A percentile compares a stretch with the other conserved stretches of the same genome.
Evolutionary conservation across 805 yeast genomes (phyloP).

Genomic region (Pichia ethanolica): DNA sequence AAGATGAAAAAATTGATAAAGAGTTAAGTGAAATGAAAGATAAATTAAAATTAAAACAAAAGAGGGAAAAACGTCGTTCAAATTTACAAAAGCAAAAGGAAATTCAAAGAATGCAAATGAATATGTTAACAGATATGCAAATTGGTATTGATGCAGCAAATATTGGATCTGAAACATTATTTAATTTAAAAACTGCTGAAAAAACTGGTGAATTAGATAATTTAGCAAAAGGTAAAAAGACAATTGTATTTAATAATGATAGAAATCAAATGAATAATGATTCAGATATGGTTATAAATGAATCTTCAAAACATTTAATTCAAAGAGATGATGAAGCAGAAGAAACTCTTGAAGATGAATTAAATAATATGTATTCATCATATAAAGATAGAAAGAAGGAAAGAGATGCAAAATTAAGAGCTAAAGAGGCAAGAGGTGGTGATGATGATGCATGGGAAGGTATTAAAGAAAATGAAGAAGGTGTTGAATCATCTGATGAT

Average conservation of each 20-base stretch:
- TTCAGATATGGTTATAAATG: constrained; percentile 28
- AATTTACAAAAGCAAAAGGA: constrained; percentile 86
- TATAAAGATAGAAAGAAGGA: constrained; percentile 64
- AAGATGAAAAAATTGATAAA: constrained; percentile 82
- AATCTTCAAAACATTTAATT: constrained; percentile 14
- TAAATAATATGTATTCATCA: constrained; percentile 72
- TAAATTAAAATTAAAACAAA: constrained; percentile 58
- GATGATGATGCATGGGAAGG: constrained; percentile 74
- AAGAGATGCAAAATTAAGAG: constrained; percentile 59
- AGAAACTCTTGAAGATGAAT: constrained; percentile 65
- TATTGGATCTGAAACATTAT: constrained; percentile 69
- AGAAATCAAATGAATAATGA: constrained; percentile 34
- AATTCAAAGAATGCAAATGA: constrained; percentile 87
- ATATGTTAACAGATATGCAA: constrained; percentile 87
- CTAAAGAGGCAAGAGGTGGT: constrained; percentile 68
- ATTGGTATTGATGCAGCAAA: constrained; percentile 90
- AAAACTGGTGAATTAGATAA: constrained; percentile 75
- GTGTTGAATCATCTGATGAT: constrained; percentile 22
- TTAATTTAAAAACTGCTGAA: constrained; percentile 79
- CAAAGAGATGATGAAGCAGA: constrained; percentile 44
- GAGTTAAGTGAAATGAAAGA: constrained; percentile 72
- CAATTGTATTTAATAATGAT: constrained; percentile 54
- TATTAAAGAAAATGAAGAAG: constrained; percentile 42
- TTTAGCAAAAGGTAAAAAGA: constrained; percentile 68
- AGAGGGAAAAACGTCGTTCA: constrained; percentile 73